Evolutionary conservation across 495 filamentous ascomycete species (phyloP).

Genomic region (Penicillium herquei): DNA sequence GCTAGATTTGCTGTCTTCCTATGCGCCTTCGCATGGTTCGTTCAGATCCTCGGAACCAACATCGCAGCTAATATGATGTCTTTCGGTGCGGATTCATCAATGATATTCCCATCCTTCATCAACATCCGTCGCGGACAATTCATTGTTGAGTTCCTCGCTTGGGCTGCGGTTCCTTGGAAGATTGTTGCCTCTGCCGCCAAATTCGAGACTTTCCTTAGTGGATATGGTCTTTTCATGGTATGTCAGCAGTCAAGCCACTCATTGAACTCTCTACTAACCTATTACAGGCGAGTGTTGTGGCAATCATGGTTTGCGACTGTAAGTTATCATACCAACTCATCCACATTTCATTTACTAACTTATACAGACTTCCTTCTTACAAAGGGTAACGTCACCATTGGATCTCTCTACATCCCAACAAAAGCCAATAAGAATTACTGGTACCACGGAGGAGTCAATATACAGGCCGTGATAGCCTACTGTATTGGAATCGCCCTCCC

Average conservation of each 20-base stretch:
- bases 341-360: background rate
- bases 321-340: background rate
- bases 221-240: conserved; percentile 7
- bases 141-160: conserved; percentile 3
- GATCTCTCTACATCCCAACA: background rate
- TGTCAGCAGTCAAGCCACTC: background rate
- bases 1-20: conserved; percentile 5
- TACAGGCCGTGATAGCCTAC: conserved; percentile 4
- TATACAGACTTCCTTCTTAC: conserved; percentile 1
- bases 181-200: conserved; percentile 1
- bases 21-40: conserved; percentile 5
- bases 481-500: conserved; percentile 1
- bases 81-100: conserved; percentile 3
- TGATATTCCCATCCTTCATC: background rate
- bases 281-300: conserved; percentile 2
- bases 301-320: conserved; percentile 7
- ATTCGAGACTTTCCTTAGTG: conserved; percentile 4
- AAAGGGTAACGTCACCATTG: background rate
- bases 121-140: conserved; percentile 5
- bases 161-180: conserved; percentile 2
- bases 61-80: conserved; percentile 7
- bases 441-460: conserved; percentile 4
- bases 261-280: background rate
- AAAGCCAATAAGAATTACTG: conserved; percentile 3
- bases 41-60: conserved; percentile 7